phyloP scores from a whole-genome alignment of 2,329 filamentous ascomycete species.

The Coleophoma cylindrospora region DNA sequence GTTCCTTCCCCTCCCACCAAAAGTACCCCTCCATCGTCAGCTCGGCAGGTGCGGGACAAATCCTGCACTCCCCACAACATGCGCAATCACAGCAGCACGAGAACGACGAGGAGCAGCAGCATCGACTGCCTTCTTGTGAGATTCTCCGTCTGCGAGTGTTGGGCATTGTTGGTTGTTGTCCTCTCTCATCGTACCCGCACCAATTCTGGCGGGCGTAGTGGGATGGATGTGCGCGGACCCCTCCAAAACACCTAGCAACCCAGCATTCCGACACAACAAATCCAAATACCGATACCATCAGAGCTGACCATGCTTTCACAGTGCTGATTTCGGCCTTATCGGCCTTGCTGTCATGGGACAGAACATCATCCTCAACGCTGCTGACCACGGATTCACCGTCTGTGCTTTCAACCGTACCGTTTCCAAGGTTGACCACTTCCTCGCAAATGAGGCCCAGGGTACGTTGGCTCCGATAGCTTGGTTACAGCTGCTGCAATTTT shows the following conservation, averaged over 20 bases:
- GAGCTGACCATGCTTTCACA: constrained; percentile 23
- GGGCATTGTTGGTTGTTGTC: too few species aligned
- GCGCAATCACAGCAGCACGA: too few species aligned
- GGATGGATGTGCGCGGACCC: too few species aligned
- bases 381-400: constrained; percentile 91
- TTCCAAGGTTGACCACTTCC: constrained; percentile 93
- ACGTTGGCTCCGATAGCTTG: constrained; percentile 15
- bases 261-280: background rate
- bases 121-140: too few species aligned
- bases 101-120: too few species aligned
- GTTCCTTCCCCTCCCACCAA: constrained; percentile 32
- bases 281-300: constrained; percentile 15
- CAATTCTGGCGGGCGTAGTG: too few species aligned
- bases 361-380: constrained; percentile 87
- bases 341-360: constrained; percentile 88
- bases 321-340: constrained; percentile 79
- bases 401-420: constrained; percentile 98
- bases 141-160: too few species aligned
- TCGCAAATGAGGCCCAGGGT: constrained; percentile 86
- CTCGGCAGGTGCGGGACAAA: constrained; percentile 8
- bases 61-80: background rate
- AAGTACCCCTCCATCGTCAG: constrained; percentile 26
- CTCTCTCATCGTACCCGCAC: too few species aligned
- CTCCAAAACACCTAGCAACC: background rate
- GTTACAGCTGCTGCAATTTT: too few species aligned